A percentile compares a stretch with the other conserved stretches of the same genome.
phyloP scores from a whole-genome alignment of 495 filamentous ascomycete species.

The Neurospora intermedia region DNA sequence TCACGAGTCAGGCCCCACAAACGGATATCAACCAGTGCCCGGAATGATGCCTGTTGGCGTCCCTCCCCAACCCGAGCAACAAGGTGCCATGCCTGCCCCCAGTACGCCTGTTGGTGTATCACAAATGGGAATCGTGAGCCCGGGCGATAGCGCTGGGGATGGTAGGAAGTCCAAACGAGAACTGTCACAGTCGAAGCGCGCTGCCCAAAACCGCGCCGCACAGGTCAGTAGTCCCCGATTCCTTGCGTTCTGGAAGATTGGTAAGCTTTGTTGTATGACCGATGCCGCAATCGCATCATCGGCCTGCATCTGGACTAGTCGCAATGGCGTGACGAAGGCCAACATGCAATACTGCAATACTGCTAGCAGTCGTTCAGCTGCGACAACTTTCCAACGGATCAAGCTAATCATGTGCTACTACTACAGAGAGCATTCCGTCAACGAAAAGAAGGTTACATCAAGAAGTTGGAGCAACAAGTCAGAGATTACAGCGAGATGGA shows the following conservation, averaged over 20 bases:
- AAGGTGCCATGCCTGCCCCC: slow-evolving; percentile 15
- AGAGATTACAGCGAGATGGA: slow-evolving; percentile 60
- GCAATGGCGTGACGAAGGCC: not conserved
- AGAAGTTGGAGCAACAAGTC: slow-evolving; percentile 88
- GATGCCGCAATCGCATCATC: not conserved
- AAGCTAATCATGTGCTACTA: not conserved
- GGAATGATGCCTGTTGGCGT: slow-evolving; percentile 25
- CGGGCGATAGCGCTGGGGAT: slow-evolving; percentile 24
- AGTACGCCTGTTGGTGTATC: slow-evolving; percentile 3
- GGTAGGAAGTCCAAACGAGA: slow-evolving; percentile 61
- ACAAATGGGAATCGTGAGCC: slow-evolving; percentile 1
- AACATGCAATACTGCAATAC: not conserved
- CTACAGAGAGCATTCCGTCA: slow-evolving; percentile 87
- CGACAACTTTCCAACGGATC: not conserved
- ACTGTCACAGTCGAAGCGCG: slow-evolving; percentile 86
- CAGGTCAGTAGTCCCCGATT: slow-evolving; percentile 52
- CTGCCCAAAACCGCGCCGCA: slow-evolving; percentile 91
- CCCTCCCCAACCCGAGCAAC: slow-evolving; percentile 14
- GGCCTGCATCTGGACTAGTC: not conserved
- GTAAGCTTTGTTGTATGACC: not conserved
- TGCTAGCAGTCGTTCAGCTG: not conserved
- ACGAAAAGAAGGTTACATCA: slow-evolving; percentile 96
- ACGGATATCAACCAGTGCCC: slow-evolving; percentile 12
- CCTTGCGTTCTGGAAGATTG: not conserved
- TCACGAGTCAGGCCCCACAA: slow-evolving; percentile 14